Percentiles rank a stretch among this genome's conserved stretches.
Conservation (phyloP, 2,329 filamentous ascomycete species). For the Dactylellina haptotyla region DNA sequence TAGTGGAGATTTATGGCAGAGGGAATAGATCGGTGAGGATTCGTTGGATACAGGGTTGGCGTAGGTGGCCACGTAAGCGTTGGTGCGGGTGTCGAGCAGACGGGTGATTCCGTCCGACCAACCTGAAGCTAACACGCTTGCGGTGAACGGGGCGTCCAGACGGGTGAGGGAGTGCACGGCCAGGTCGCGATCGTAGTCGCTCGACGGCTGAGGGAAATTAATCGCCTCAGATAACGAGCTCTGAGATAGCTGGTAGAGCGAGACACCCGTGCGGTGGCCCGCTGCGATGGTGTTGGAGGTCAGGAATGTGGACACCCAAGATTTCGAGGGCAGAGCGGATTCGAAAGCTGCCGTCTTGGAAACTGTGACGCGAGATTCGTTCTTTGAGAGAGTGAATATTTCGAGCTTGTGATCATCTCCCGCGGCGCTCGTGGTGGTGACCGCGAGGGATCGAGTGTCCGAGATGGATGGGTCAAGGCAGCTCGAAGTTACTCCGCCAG, state of each 20-base stretch:
- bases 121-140: slow-evolving; percentile 23
- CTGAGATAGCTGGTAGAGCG: slow-evolving; percentile 14
- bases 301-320: slow-evolving; percentile 39
- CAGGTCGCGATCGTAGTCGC: slow-evolving; percentile 18
- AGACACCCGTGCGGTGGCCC: slow-evolving; percentile 33
- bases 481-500: slow-evolving; percentile 28
- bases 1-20: slow-evolving; percentile 33
- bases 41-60: slow-evolving; percentile 18
- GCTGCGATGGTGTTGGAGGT: slow-evolving; percentile 9
- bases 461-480: slow-evolving; percentile 9
- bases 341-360: background rate
- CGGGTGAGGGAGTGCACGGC: slow-evolving; percentile 37
- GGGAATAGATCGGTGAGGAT: slow-evolving; percentile 23
- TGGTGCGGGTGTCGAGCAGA: slow-evolving; percentile 25
- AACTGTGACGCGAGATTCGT: background rate
- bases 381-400: slow-evolving; percentile 12
- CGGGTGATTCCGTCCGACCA: slow-evolving; percentile 48
- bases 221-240: background rate
- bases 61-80: slow-evolving; percentile 16
- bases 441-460: background rate
- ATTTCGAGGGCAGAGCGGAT: slow-evolving; percentile 23
- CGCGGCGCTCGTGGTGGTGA: slow-evolving; percentile 5
- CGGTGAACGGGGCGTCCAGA: slow-evolving; percentile 23
- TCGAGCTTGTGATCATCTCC: slow-evolving; percentile 16
- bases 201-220: slow-evolving; percentile 17